Evolutionary conservation across 139 green algal genomes (phyloP).

Genomic region (Diplosphaera chodatii): DNA sequence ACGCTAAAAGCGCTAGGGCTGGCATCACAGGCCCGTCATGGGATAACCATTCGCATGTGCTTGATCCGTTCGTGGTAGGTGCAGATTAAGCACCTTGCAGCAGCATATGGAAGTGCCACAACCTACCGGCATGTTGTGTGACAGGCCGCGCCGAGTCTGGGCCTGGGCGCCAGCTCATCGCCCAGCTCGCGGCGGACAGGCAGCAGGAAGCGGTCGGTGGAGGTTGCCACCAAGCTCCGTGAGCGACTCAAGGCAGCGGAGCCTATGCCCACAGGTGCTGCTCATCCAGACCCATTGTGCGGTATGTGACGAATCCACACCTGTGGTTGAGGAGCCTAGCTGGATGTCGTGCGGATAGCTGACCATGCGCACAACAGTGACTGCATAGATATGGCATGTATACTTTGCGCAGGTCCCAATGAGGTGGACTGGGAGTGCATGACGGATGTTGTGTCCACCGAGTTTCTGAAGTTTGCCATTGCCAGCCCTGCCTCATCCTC

Average conservation of each 20-base stretch:
- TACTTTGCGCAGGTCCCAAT: slow-evolving; percentile 28
- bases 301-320: too few relatives aligned
- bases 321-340: too few relatives aligned
- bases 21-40: too few relatives aligned
- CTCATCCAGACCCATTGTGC: slow-evolving; percentile 3
- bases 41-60: too few relatives aligned
- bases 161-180: slow-evolving; percentile 10
- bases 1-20: too few relatives aligned
- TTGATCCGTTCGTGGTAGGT: too few relatives aligned
- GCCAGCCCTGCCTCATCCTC: not conserved
- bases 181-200: not conserved
- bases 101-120: too few relatives aligned
- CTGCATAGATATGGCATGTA: too few relatives aligned
- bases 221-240: slow-evolving; percentile 10
- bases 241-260: slow-evolving; percentile 22
- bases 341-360: too few relatives aligned
- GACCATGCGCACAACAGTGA: too few relatives aligned
- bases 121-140: too few relatives aligned
- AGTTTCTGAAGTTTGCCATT: slow-evolving; percentile 43
- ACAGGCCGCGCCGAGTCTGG: slow-evolving; percentile 37
- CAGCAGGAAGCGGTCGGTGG: slow-evolving; percentile 8
- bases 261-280: slow-evolving; percentile 30
- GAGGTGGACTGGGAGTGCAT: slow-evolving; percentile 48
- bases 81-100: too few relatives aligned
- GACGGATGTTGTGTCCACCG: slow-evolving; percentile 29